Evolutionary conservation across 1,284 basidiomycete species (phyloP), one percentile per base, ranked within the genome.

Genomic region (Caloboletus inedulis): DNA sequence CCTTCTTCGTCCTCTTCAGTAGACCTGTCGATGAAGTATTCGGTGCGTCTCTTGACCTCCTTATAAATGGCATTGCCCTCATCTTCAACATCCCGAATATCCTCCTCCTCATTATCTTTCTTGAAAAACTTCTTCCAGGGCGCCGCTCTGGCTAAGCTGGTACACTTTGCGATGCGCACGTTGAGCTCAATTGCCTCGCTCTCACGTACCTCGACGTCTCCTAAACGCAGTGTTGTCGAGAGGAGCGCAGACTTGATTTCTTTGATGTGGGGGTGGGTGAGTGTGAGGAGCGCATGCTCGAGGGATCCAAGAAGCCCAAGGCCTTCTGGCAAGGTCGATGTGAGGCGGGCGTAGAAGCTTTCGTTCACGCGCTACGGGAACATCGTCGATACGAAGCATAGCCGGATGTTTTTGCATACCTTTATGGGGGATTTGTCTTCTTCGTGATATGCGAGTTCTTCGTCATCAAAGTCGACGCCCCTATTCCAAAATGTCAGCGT

Each of bases 401-500:
- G 33, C 21, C 8, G 27, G 3, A 51, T 23, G 10, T 13, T 10
- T 35, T 25, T 30, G 51, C 59, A 31, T 60, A 88, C 91, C 78
- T 94, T 94, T 53, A 83, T 76, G 5, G 74, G 55, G 9, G 80
- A 77, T 63, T 94, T 94, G 59, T 82, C 72, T 49, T 87, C 79
- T 64, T 92, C 85, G 8, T 75, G 68, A 62, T 80, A 85, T 0
- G 72, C 80, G 21, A 81, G 71, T 19, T 85, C 79, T 34, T 85
- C 82, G 59, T 92, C 88, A 62, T 88, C 90, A 68, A 95, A 95
- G 68, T 94, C 91, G 36, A 93, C 77, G 4, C 93, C 93, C 25
- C 89, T 91, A 54, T 33, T 19, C 7, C 18, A 47, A 54, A 34
- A 16, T n/a, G 34, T 64, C 25, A 57, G 41, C 13, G 30, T 58